Evolutionary conservation across 2,329 filamentous ascomycete genomes (phyloP).

Genomic region (Botrytis fragariae): DNA sequence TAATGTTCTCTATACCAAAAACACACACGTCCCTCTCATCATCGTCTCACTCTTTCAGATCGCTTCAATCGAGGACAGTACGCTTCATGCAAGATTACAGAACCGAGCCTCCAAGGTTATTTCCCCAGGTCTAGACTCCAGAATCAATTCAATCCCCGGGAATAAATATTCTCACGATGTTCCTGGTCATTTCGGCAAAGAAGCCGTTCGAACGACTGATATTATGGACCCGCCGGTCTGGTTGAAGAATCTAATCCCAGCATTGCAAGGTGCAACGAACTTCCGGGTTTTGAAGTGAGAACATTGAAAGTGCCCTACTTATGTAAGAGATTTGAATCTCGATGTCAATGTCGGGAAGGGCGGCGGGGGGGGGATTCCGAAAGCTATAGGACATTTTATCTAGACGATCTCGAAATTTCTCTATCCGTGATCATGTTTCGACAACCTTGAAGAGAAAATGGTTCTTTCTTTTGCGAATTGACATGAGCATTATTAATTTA

Average conservation of each 20-base stretch:
- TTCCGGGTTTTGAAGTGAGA: background rate
- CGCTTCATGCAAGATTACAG: background rate
- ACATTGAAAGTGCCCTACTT: background rate
- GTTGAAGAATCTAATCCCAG: background rate
- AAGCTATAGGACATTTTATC: background rate
- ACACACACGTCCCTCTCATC: background rate
- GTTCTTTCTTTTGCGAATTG: background rate
- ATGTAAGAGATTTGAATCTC: background rate
- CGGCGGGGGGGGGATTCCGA: background rate
- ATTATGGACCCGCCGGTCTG: background rate
- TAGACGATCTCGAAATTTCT: background rate
- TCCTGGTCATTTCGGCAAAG: background rate
- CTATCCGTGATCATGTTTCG: background rate
- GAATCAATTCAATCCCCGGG: background rate
- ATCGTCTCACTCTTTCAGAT: background rate
- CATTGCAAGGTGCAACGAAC: background rate
- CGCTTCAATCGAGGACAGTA: too few species aligned
- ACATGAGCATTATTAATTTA: background rate
- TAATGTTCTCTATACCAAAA: background rate
- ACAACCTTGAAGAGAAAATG: background rate
- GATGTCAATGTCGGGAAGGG: background rate
- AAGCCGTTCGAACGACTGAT: constrained; percentile 1
- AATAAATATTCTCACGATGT: too few species aligned
- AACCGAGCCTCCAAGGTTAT: background rate
- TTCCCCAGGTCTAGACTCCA: background rate